Base-by-base conservation (phyloP, 129 eudicot species). In the Smallanthus sonchifolius region DNA sequence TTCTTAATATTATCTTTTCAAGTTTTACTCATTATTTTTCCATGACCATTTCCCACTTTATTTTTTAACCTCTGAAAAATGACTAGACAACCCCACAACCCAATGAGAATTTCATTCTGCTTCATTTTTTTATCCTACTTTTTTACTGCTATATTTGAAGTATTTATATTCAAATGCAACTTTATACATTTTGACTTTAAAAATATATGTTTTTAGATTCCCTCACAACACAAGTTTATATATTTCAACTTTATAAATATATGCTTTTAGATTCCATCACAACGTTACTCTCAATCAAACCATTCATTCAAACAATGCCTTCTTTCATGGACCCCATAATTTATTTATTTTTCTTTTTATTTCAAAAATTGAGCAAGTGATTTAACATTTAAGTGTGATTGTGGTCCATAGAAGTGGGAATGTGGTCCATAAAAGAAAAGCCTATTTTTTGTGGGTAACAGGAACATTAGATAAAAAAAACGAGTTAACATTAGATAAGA, bases 391-490 rank as follows among this genome's bases (percentile, higher is more conserved):
- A 66, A 76, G 75, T 68, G 75, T 57, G 2, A 42, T 60, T 77
- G 76, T 77, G 81, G 81, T 77, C 81, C 76, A 69, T 69, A 19
- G 63, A 69, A 77, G 81, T 77, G 76, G 76, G 71, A 77, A n/a
- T 69, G 81, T 77, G 81, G 81, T 77, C 81, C 81, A 66, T 59
- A 70, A 69, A 77, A 45, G 62, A 69, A 77, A 77, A 77, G 81
- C 81, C 81, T 69, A 60, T 60, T 44, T 44, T 77, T 69, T 45
- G 70, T 77, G 81, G 81, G 70, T 67, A 69, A 59, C 34, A 69
- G 63, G 75, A 70, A 69, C 75, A 77, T 57, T 43, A 57, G 49
- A 60, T 43, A 44, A 24, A n/a, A n/a, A n/a, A n/a, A n/a, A n/a
- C n/a, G n/a, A n/a, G n/a, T n/a, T n/a, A n/a, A n/a, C n/a, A n/a